Conservation (phyloP, 2,329 filamentous ascomycete species). For the Diaporthe sp. region DNA sequence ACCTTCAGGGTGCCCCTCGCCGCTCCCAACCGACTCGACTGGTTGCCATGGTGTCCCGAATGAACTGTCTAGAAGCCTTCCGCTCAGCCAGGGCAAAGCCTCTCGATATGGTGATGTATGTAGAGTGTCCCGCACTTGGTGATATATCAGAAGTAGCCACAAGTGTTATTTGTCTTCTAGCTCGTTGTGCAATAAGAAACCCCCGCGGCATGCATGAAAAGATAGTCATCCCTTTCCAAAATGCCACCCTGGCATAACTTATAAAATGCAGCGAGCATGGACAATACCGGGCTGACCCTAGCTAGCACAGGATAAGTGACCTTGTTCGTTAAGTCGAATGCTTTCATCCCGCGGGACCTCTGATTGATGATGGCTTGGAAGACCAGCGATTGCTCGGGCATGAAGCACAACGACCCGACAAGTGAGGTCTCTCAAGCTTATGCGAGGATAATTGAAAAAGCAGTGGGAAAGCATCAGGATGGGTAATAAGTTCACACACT, state of each 20-base stretch:
- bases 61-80: too few species aligned
- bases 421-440: background rate
- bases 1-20: background rate
- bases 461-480: background rate
- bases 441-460: background rate
- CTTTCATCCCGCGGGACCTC: background rate
- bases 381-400: background rate
- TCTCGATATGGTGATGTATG: background rate
- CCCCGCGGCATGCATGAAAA: background rate
- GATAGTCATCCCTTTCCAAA: background rate
- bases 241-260: background rate
- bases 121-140: background rate
- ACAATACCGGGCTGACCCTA: background rate
- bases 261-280: background rate
- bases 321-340: background rate
- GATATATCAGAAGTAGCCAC: background rate
- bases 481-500: background rate
- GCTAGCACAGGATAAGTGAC: background rate
- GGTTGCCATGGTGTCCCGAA: background rate
- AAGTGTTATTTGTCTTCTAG: too few species aligned
- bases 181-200: background rate
- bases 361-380: background rate
- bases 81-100: background rate
- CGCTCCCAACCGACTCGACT: background rate
- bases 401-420: background rate